Percentiles rank a stretch among this genome's conserved stretches.
Conservation (phyloP, 2,329 filamentous ascomycete genomes). For the Delphinella strobiligena region DNA sequence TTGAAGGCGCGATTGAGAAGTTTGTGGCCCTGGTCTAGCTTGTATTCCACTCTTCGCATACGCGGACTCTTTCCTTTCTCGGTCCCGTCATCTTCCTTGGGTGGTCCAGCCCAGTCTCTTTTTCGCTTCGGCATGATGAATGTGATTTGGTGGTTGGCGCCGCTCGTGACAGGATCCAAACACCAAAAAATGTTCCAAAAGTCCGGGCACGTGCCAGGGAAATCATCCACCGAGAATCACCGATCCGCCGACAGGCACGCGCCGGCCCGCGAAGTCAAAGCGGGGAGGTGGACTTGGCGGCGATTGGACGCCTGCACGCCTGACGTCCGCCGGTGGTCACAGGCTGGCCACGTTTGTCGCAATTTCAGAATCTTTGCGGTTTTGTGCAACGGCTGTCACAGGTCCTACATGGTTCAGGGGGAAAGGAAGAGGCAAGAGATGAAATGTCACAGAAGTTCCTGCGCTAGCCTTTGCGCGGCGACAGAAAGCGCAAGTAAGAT, state of each 20-base stretch:
- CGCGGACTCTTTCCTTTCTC: constrained; percentile 12
- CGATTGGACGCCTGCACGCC: no score
- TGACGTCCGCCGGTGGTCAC: neutral
- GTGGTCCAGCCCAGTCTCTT: constrained; percentile 13
- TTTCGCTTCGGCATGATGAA: constrained; percentile 21
- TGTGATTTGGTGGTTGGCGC: neutral
- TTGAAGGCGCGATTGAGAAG: constrained; percentile 58
- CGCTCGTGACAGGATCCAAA: no score
- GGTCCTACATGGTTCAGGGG: neutral
- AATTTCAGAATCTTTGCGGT: neutral
- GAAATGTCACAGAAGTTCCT: no score
- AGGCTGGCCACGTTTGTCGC: no score
- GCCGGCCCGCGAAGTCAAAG: no score
- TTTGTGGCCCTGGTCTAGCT: constrained; percentile 42
- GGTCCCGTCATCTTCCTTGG: constrained; percentile 11
- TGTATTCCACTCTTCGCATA: constrained; percentile 38
- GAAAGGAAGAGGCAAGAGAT: no score
- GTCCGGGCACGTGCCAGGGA: no score
- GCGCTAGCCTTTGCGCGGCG: neutral
- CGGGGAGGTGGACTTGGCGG: no score
- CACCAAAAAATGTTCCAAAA: neutral
- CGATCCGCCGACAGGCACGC: no score
- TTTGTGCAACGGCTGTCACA: neutral
- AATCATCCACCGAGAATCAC: no score
- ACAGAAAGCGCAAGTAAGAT: neutral